Evolutionary conservation across 2,329 filamentous ascomycete species (phyloP), one percentile per base, ranked within the genome.

Genomic region (Scedosporium dehoogii): DNA sequence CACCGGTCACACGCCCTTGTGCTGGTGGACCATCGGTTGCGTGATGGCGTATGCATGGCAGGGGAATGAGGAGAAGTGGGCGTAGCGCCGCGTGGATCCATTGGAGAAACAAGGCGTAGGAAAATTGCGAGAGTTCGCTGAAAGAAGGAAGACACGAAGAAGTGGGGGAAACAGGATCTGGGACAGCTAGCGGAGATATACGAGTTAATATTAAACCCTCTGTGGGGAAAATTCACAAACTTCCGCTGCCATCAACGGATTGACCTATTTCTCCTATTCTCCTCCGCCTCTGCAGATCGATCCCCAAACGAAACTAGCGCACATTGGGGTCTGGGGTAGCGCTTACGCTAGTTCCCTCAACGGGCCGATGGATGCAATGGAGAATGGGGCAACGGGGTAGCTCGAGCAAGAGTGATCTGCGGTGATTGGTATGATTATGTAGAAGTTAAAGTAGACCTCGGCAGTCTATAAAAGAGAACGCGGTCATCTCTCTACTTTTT

Each of bases 1-100:
- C 73, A 74, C 4, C 73, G 71, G 64, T 74, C 73, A 66, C 41
- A 44, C 41, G 41, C 41, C 41, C 41, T 44, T 12, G 41, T 44
- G 41, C 41, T 7, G 41, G 41, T 44, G 41, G 41, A 44, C n/a
- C 41, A 3, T n/a, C 41, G 25, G 25, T 27, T 44, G 41, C 7
- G 41, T n/a, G 41, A 12, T 44, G 41, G 41, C 41, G 41, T 51
- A 14, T 21, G 44, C 42, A 9, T 56, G 38, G 16, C 59, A 18
- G 42, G 46, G 25, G 44, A 58, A 53, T 55, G 16, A 62, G 44
- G 38, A 21, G 42, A 56, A 44, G 41, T 3, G 10, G 41, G 41
- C 10, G 41, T 44, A 14, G 41, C 41, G 41, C 41, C 41, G n/a
- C 25, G 25, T 27, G 41, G 41, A 44, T 44, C 41, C 41, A 44